Percentiles rank a stretch among this genome's conserved stretches.
Evolutionary conservation across 1,284 basidiomycete species (phyloP).

Genomic region (Paramarasmius palmivorus): DNA sequence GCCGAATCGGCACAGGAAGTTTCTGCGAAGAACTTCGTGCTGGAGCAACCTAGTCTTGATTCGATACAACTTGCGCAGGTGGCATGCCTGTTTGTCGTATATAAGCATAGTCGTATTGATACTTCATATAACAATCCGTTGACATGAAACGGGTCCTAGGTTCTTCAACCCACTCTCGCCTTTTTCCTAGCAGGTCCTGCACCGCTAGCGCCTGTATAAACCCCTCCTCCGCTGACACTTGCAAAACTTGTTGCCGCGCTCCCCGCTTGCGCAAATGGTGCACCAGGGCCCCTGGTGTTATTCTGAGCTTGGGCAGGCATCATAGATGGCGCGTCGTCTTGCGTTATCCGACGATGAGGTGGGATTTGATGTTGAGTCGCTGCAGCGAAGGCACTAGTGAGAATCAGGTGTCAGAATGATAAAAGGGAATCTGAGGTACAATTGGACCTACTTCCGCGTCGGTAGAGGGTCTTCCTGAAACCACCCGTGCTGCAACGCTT

Average conservation of each 20-base stretch:
- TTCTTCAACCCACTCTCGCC: too few species aligned
- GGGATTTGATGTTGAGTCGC: constrained; percentile 60
- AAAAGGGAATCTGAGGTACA: constrained; percentile 3
- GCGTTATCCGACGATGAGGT: constrained; percentile 72
- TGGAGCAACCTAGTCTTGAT: too few species aligned
- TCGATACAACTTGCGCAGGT: too few species aligned
- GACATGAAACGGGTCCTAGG: too few species aligned
- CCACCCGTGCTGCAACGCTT: constrained; percentile 82
- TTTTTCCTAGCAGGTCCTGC: too few species aligned
- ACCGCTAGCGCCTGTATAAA: too few species aligned
- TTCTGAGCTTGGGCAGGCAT: constrained; percentile 40
- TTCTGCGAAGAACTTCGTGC: too few species aligned
- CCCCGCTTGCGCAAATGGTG: constrained; percentile 10
- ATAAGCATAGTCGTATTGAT: too few species aligned
- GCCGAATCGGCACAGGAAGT: too few species aligned
- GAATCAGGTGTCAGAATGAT: constrained; percentile 3
- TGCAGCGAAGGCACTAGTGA: constrained; percentile 60
- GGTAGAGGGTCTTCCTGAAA: constrained; percentile 78
- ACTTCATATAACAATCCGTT: too few species aligned
- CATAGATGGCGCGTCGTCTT: constrained; percentile 80
- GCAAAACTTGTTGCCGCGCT: constrained; percentile 8
- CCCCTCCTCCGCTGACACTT: constrained; percentile 7
- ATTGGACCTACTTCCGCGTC: constrained; percentile 62
- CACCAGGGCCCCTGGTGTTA: constrained; percentile 7
- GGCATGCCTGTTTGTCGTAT: too few species aligned